Conservation (phyloP, 2,329 filamentous ascomycete genomes). For the Cytospora mali region DNA sequence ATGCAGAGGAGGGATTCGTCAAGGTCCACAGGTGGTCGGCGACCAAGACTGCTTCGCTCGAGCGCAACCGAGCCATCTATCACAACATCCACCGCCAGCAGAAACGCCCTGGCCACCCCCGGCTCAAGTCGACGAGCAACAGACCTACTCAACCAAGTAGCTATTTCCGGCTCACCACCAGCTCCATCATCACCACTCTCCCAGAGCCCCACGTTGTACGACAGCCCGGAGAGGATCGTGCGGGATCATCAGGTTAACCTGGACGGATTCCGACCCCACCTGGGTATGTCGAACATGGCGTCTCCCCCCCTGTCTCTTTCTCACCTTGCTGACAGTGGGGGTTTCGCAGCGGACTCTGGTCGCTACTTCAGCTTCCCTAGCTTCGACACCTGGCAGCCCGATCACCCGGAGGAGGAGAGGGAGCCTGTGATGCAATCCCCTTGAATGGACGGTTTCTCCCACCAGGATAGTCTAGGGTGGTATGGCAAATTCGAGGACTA, state of each 20-base stretch:
- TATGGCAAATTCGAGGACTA: conserved; percentile 14
- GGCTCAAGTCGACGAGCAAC: conserved; percentile 54
- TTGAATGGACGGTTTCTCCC: conserved; percentile 29
- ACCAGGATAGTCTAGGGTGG: conserved; percentile 8
- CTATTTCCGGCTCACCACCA: conserved; percentile 48
- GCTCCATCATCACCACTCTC: conserved; percentile 40
- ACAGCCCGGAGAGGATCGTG: conserved; percentile 34
- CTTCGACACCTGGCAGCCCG: conserved; percentile 67
- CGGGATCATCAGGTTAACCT: conserved; percentile 26
- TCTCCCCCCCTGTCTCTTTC: conserved; percentile 6
- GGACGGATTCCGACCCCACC: conserved; percentile 24
- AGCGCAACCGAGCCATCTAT: conserved; percentile 61
- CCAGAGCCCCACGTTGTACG: conserved; percentile 40
- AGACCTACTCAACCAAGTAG: conserved; percentile 58
- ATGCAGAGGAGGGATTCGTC: conserved; percentile 45
- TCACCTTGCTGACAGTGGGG: conserved; percentile 29
- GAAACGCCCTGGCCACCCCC: conserved; percentile 52
- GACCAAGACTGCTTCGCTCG: conserved; percentile 58
- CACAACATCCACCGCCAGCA: conserved; percentile 56
- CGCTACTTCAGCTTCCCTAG: conserved; percentile 75
- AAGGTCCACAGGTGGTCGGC: conserved; percentile 43
- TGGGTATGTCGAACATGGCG: conserved; percentile 22
- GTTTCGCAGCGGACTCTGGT: conserved; percentile 41
- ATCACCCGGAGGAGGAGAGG: conserved; percentile 46
- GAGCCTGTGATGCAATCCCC: conserved; percentile 39